phyloP scores from a whole-genome alignment of 345 rosid genomes.

The Trapa bicornis region DNA sequence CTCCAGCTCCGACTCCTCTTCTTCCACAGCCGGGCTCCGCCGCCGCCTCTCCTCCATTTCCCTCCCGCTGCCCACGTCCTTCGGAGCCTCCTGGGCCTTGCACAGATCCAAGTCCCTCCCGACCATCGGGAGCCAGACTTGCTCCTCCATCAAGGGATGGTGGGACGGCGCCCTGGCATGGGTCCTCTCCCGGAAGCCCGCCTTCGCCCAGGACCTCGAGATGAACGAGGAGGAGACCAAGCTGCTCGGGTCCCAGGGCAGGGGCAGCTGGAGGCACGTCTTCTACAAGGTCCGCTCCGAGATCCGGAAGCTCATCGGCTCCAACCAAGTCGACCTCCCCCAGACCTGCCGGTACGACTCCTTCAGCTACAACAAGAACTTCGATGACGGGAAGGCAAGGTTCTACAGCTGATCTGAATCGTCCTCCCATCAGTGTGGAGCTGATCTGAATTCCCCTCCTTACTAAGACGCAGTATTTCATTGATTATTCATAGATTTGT shows the following conservation, averaged over 20 bases:
- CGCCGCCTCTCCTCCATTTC: conserved; percentile 78
- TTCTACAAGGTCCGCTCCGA: conserved; percentile 54
- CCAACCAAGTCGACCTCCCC: conserved; percentile 48
- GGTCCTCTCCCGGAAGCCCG: conserved; percentile 63
- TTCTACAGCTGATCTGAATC: background rate
- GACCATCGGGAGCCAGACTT: conserved; percentile 46
- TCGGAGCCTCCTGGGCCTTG: conserved; percentile 36
- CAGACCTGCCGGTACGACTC: conserved; percentile 46
- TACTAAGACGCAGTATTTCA: background rate
- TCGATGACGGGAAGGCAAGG: conserved; percentile 13
- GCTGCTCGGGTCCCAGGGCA: conserved; percentile 42
- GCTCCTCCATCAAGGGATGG: conserved; percentile 56
- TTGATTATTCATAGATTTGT: background rate
- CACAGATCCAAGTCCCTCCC: conserved; percentile 57
- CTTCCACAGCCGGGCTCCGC: conserved; percentile 26
- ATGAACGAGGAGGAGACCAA: conserved; percentile 64
- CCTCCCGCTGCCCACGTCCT: conserved; percentile 31
- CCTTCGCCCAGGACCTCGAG: conserved; percentile 70
- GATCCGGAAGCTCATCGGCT: conserved; percentile 37
- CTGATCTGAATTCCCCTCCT: background rate
- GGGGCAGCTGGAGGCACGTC: conserved; percentile 80
- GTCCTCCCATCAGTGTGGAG: background rate
- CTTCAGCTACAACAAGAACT: conserved; percentile 33
- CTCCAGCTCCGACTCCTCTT: conserved; percentile 16
- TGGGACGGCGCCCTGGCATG: conserved; percentile 88